Percentiles rank a stretch among this genome's conserved stretches.
Conservation (phyloP, 371 early-diverging fungal genomes). For the Mycotypha africana region DNA sequence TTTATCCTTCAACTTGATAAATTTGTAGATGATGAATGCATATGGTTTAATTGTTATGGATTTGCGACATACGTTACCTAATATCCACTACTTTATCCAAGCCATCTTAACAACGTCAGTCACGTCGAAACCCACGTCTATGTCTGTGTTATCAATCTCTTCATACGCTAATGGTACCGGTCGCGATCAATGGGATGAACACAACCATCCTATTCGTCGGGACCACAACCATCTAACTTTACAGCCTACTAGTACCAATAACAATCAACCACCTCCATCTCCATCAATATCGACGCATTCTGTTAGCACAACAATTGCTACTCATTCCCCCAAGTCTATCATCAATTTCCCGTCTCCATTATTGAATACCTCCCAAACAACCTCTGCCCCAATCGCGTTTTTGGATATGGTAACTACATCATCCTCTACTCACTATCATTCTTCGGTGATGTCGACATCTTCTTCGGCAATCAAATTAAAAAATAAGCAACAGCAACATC, state of each 20-base stretch:
- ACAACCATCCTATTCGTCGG: neutral
- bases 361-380: conserved; percentile 24
- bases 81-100: conserved; percentile 64
- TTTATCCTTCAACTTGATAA: too few relatives aligned
- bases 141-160: conserved; percentile 46
- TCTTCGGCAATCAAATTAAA: too few relatives aligned
- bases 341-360: conserved; percentile 21
- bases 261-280: neutral
- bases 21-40: conserved; percentile 62
- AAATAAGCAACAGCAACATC: too few relatives aligned
- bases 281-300: conserved; percentile 18
- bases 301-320: conserved; percentile 10
- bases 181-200: conserved; percentile 3
- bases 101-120: conserved; percentile 51
- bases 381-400: conserved; percentile 26
- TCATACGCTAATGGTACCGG: conserved; percentile 28
- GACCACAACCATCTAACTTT: conserved; percentile 14
- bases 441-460: too few relatives aligned
- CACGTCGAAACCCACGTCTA: conserved; percentile 33
- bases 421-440: neutral
- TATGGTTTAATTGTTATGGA: conserved; percentile 70
- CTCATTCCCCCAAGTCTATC: conserved; percentile 16
- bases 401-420: conserved; percentile 37
- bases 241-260: conserved; percentile 6
- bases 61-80: conserved; percentile 74